These are phyloP conservation scores for Leishmania aethiopica DNA, from an alignment of 208 protist species.

Conservation along the genomic window DNA sequence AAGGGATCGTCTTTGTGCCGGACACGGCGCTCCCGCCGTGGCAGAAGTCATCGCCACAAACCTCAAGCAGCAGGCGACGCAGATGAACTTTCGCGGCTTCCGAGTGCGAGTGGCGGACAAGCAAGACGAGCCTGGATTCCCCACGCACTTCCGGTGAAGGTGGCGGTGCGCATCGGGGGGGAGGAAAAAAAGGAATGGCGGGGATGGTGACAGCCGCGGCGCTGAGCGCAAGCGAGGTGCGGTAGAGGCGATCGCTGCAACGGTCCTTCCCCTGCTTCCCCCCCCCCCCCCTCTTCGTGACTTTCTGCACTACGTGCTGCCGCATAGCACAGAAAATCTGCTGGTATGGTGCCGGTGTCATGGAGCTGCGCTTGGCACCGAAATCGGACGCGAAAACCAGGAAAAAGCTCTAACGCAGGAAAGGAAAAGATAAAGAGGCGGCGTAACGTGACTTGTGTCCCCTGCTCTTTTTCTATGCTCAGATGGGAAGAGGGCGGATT, in stretches of 20 bases:
- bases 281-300: no score
- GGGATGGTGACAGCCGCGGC: background rate
- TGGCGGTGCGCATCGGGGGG: background rate
- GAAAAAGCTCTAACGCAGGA: background rate
- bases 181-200: background rate
- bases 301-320: background rate
- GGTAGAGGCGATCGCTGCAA: background rate
- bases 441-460: background rate
- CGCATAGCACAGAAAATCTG: background rate
- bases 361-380: background rate
- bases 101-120: slow-evolving; percentile 72
- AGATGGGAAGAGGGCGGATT: background rate
- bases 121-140: slow-evolving; percentile 86
- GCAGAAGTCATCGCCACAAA: slow-evolving; percentile 58
- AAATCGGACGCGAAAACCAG: background rate
- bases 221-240: background rate
- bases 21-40: slow-evolving; percentile 74
- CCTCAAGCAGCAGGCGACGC: slow-evolving; percentile 27
- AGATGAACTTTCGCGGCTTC: slow-evolving; percentile 74
- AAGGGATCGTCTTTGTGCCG: slow-evolving; percentile 80
- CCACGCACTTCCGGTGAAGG: slow-evolving; percentile 79
- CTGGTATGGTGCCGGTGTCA: background rate
- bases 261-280: background rate
- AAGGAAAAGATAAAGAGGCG: background rate
- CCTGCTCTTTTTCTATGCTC: background rate